Evolutionary conservation across 371 early-diverging fungal species (phyloP).

Genomic region (Batkoa obscura): DNA sequence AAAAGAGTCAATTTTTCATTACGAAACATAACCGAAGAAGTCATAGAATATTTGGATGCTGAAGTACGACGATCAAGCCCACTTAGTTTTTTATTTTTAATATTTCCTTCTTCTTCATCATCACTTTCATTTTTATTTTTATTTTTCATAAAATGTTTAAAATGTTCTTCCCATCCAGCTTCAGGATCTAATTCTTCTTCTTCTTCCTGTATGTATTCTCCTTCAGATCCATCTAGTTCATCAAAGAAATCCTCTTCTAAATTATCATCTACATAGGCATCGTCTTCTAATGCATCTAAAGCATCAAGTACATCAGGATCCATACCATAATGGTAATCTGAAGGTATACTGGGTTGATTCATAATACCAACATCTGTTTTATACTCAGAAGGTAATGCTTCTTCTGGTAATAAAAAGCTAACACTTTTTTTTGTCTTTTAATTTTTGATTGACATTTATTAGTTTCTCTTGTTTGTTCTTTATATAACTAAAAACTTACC

Average conservation of each 20-base stretch:
- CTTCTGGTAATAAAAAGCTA: constrained; percentile 41
- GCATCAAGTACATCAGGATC: constrained; percentile 36
- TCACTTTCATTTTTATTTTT: constrained; percentile 4
- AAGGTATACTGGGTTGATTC: constrained; percentile 19
- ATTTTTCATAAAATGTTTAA: constrained; percentile 31
- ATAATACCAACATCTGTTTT: constrained; percentile 28
- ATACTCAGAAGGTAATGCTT: constrained; percentile 46
- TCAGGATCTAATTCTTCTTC: constrained; percentile 15
- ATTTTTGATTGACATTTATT: background rate
- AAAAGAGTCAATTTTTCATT: constrained; percentile 66
- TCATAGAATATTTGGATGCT: constrained; percentile 54
- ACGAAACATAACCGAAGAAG: constrained; percentile 82
- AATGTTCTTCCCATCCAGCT: constrained; percentile 46
- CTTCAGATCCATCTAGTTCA: constrained; percentile 24
- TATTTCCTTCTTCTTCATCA: constrained; percentile 6
- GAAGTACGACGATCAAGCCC: constrained; percentile 17
- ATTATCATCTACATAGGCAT: constrained; percentile 56
- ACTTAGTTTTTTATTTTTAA: constrained; percentile 17
- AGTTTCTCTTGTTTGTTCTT: background rate
- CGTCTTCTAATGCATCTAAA: constrained; percentile 80
- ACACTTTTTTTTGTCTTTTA: constrained; percentile 5
- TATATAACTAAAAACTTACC: background rate
- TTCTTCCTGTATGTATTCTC: constrained; percentile 21
- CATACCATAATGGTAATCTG: constrained; percentile 15
- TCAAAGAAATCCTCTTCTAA: constrained; percentile 51